These are phyloP conservation scores for Grosmannia clavigera DNA, from an alignment of 2,329 filamentous ascomycete genomes.

Conservation along the genomic window DNA sequence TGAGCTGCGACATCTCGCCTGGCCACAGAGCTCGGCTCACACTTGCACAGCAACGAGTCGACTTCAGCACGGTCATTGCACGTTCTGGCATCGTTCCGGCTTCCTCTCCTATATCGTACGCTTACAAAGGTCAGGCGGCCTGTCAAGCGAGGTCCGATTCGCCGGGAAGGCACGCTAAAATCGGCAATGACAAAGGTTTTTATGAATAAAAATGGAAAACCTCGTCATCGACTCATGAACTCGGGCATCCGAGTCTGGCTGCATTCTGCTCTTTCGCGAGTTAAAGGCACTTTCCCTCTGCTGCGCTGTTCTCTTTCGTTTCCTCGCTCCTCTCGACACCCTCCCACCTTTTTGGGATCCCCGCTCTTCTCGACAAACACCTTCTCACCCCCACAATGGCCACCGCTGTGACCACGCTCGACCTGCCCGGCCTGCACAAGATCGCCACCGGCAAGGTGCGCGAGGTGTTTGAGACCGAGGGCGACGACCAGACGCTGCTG, in stretches of 20 bases:
- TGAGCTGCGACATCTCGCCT: too few species aligned
- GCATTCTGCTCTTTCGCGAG: not conserved
- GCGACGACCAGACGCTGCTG: conserved; percentile 18
- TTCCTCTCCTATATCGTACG: too few species aligned
- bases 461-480: conserved; percentile 15
- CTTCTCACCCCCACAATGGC: not conserved
- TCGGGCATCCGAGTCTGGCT: too few species aligned
- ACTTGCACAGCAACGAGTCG: too few species aligned
- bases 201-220: not conserved
- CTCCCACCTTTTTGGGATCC: not conserved
- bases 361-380: too few species aligned
- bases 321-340: not conserved
- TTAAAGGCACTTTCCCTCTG: not conserved
- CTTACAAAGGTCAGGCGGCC: too few species aligned
- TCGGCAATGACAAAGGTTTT: not conserved
- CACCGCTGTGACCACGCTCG: conserved; percentile 16
- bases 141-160: too few species aligned
- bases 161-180: not conserved
- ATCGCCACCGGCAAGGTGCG: conserved; percentile 20
- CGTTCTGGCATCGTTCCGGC: too few species aligned
- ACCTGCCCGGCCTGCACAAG: conserved; percentile 19
- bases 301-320: not conserved
- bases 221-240: not conserved
- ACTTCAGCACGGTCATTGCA: too few species aligned
- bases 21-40: too few species aligned